Conservation (phyloP, 176 grass and related monocot species). For the Triticum dicoccoides region DNA sequence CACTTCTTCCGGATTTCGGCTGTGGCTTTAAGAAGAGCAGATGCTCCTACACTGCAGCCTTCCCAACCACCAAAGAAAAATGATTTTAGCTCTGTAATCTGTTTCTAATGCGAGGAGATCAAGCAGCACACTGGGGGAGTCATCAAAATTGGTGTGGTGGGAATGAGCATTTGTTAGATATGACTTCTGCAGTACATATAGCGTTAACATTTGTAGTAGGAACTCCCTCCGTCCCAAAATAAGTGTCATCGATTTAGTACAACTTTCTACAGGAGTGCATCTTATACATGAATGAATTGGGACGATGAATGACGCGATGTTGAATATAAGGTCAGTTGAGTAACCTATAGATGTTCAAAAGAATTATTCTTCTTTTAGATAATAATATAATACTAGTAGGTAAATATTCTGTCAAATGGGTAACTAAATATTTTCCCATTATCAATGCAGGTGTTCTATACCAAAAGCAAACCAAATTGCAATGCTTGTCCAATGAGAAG, state of each 20-base stretch:
- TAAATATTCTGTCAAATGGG: no score
- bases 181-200: not conserved
- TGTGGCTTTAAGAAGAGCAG: not conserved
- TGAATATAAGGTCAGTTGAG: not conserved
- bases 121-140: not conserved
- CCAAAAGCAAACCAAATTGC: no score
- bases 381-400: not conserved
- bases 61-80: not conserved
- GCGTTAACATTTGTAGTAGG: no score
- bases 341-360: no score
- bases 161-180: not conserved
- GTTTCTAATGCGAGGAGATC: not conserved
- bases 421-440: no score
- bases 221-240: no score
- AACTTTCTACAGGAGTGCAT: no score
- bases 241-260: no score
- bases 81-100: not conserved
- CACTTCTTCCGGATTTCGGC: not conserved
- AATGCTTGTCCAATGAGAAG: no score
- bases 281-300: not conserved
- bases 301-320: no score
- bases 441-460: no score
- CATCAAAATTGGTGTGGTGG: not conserved
- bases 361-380: no score
- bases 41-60: not conserved